Base-by-base conservation (phyloP, 306 rosid genomes). In the Sophora flavescens region DNA sequence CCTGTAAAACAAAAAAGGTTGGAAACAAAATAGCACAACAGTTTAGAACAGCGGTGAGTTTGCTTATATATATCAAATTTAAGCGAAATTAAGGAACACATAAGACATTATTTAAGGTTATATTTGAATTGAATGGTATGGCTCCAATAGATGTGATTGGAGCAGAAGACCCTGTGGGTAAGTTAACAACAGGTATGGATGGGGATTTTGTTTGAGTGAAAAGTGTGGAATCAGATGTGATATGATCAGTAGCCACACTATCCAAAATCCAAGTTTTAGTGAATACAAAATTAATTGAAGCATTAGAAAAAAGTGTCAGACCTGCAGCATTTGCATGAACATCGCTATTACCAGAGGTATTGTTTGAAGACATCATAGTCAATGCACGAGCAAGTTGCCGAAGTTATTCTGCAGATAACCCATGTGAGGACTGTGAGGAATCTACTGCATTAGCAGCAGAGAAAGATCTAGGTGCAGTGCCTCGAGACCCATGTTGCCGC, bases 31-130 rank as follows among this genome's bases (percentile, higher is more conserved):
- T 58, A 4, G 12, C 57, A 12, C 44, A 62, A 54, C 57, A 82
- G 13, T 76, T 70, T 17, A 63, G n/a, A 6, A 48, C 2, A n/a
- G 1, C 0, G 0, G 82, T 77, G 32, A 77, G 12, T 47, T 82
- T 71, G 48, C 63, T 70, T 2, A 28, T 50, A 38, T 13, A 63
- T 36, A 76, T 63, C 52, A 22, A 82, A 17, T 76, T 81, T 15
- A 75, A 59, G 4, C 5, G 26, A 59, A 81, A 81, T 6, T 39
- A 66, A 4, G 72, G 80, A 28, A 81, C 77, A 62, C 74, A 63
- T 8, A 81, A 57, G 17, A 70, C 85, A 69, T 81, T 53, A 14
- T 76, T 15, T 76, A 81, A 63, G 3, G 54, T 67, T 15, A 67
- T 67, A 67, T 45, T 7, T 4, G 13, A 67, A 5, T 45, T 67